Evolutionary conservation across 139 green algal genomes (phyloP).

Genomic region (Picochlorum sp.): DNA sequence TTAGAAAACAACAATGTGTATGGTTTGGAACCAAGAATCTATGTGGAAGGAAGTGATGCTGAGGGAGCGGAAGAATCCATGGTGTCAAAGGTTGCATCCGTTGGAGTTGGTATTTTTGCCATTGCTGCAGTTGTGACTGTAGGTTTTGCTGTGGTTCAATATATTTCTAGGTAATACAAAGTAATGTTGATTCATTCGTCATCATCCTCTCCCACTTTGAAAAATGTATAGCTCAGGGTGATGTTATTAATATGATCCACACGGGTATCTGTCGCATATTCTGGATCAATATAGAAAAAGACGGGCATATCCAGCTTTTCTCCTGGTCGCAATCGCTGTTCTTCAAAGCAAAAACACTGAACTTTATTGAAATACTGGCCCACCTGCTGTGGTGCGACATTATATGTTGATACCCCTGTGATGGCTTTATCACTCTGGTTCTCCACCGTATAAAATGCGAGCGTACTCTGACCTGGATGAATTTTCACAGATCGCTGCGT

Average conservation of each 20-base stretch:
- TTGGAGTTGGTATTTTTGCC: conserved; percentile 9
- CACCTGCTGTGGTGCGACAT: conserved; percentile 78
- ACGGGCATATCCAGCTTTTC: conserved; percentile 98
- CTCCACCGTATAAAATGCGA: conserved; percentile 95
- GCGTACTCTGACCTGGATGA: conserved; percentile 78
- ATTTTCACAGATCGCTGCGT: conserved; percentile 70
- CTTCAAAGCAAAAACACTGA: conserved; percentile 95
- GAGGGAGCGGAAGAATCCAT: conserved; percentile 15
- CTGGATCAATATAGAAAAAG: conserved; percentile 98
- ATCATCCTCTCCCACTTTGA: conserved; percentile 51
- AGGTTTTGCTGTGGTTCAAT: conserved; percentile 9
- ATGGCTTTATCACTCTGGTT: conserved; percentile 68
- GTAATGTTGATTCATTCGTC: not conserved
- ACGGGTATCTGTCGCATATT: conserved; percentile 81
- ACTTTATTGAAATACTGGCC: conserved; percentile 99
- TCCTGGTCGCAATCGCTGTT: conserved; percentile 77
- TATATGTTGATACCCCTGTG: conserved; percentile 94
- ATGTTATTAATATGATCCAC: conserved; percentile 76
- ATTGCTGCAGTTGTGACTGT: conserved; percentile 10
- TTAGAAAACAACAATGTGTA: conserved; percentile 95
- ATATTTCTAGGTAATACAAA: conserved; percentile 8
- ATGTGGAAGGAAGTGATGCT: conserved; percentile 63
- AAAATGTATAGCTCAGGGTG: conserved; percentile 94
- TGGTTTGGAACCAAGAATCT: conserved; percentile 69
- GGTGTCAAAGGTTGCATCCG: conserved; percentile 19